Base-by-base conservation (phyloP, 1,139 yeast genomes). In the Yamadazyma membranifaciens region DNA sequence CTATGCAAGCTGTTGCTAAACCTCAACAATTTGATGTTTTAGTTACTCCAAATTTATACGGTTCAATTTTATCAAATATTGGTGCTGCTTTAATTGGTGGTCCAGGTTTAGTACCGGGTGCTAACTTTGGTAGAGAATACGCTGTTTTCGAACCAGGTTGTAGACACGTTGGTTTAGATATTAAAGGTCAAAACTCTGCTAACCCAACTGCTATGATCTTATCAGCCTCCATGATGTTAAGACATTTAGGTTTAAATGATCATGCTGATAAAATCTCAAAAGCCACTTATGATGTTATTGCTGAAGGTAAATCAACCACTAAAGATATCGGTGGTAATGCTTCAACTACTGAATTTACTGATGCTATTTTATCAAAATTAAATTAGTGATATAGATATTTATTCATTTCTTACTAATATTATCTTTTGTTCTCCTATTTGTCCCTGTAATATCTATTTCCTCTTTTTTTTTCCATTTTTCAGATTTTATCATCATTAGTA, bases 131-230 rank as follows among this genome's bases (percentile, higher is more conserved):
- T 70, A 86, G 96, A 68, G 97, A 92, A 62, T 84, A 86, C 67
- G 98, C 98, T 45, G 94, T 92, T 51, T 92, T 92, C 68, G 98
- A 92, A 78, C 98, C 98, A 57, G 98, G 98, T 69, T 91, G 97
- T 75, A 87, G 98, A 79, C 98, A 92, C 75, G 98, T 91, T 59
- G 98, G 98, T 69, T 79, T 89, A 60, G 98, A 91, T 71, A 87
- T 92, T 65, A 79, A 87, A 76, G 97, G 96, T 63, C 82, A 87
- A 70, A 86, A 88, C 76, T 78, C 87, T 52, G 98, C 98, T 53
- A 92, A 92, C 82, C 98, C 98, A 67, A 88, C 98, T 49, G 98
- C 96, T 56, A 85, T 91, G 94, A 85, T 91, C 59, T 78, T 91
- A 62, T 87, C 96, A 45, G 80, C 96, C 40, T 71, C 91, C 52